phyloP scores from a whole-genome alignment of 2,329 filamentous ascomycete species.

The Xylariaceae sp. region DNA sequence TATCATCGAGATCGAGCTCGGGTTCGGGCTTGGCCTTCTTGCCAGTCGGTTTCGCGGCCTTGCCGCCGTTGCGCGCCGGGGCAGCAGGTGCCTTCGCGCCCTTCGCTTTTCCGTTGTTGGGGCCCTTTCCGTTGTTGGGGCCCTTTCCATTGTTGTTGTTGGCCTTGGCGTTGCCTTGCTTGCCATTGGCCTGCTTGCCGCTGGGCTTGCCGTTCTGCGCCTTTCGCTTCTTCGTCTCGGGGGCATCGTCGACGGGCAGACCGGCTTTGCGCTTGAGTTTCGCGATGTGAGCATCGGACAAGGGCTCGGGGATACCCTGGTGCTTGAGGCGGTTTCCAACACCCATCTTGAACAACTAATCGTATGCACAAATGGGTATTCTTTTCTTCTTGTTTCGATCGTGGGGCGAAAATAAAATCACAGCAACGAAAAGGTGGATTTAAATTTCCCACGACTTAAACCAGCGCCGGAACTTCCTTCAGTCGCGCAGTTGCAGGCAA shows the following conservation, averaged over 20 bases:
- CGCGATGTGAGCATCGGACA: slow-evolving; percentile 74
- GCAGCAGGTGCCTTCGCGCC: slow-evolving; percentile 32
- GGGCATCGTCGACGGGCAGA: slow-evolving; percentile 55
- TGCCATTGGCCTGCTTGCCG: slow-evolving; percentile 11
- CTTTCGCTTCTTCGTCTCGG: slow-evolving; percentile 59
- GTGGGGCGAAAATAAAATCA: no score
- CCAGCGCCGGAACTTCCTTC: no score
- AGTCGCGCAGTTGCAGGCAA: no score
- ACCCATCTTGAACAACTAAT: slow-evolving; percentile 60
- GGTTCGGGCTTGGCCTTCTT: slow-evolving; percentile 39
- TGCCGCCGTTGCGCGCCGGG: slow-evolving; percentile 35
- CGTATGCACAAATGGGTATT: background rate
- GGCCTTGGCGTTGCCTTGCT: slow-evolving; percentile 11
- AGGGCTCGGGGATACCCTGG: slow-evolving; percentile 77
- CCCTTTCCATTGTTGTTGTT: slow-evolving; percentile 8
- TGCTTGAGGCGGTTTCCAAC: slow-evolving; percentile 79
- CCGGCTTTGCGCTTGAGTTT: slow-evolving; percentile 81
- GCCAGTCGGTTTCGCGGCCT: slow-evolving; percentile 30
- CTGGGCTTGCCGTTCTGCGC: slow-evolving; percentile 30
- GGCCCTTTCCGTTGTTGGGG: slow-evolving; percentile 25
- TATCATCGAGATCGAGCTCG: slow-evolving; percentile 41
- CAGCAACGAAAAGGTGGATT: no score
- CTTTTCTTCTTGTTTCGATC: background rate
- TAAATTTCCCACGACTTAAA: no score
- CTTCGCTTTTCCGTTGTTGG: slow-evolving; percentile 28